These are phyloP conservation scores for Capronia epimyces DNA, from an alignment of 2,329 filamentous ascomycete species.

Conservation along the genomic window DNA sequence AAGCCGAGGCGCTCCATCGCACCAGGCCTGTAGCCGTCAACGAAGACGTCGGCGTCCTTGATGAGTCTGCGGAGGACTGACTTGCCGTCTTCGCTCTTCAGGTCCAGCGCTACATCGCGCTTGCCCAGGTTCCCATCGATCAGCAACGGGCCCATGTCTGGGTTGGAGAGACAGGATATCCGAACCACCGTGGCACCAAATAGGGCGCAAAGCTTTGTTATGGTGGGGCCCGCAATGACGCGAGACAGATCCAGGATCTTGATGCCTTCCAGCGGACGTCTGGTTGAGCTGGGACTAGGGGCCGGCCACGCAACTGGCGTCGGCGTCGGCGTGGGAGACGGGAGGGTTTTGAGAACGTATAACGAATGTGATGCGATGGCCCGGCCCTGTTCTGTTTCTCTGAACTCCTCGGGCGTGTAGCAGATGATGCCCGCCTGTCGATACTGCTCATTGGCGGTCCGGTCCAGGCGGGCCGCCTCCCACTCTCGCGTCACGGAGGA, in stretches of 20 bases:
- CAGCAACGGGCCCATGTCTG: conserved; percentile 55
- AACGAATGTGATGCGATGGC: conserved; percentile 41
- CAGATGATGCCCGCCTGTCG: conserved; percentile 41
- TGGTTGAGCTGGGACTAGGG: conserved; percentile 29
- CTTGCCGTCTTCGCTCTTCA: conserved; percentile 41
- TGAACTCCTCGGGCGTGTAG: conserved; percentile 37
- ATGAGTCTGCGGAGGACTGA: conserved; percentile 41
- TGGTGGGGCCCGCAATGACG: conserved; percentile 43
- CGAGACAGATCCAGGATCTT: conserved; percentile 48
- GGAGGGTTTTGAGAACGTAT: conserved; percentile 34
- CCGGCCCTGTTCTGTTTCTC: conserved; percentile 38
- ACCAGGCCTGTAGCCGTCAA: conserved; percentile 50
- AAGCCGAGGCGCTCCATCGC: conserved; percentile 58
- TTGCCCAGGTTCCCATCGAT: conserved; percentile 69
- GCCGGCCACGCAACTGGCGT: conserved; percentile 22
- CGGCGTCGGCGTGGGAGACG: conserved; percentile 16
- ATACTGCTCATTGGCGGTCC: conserved; percentile 35
- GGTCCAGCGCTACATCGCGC: conserved; percentile 55
- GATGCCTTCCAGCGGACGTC: conserved; percentile 42
- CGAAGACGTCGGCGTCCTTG: conserved; percentile 48
- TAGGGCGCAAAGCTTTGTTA: conserved; percentile 40
- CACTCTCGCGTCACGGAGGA: conserved; percentile 34
- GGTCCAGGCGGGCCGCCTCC: conserved; percentile 35
- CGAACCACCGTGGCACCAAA: conserved; percentile 46
- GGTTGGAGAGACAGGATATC: conserved; percentile 41